Conservation (phyloP, 768 basidiomycete species). For the Tricholoma saponaceum region DNA sequence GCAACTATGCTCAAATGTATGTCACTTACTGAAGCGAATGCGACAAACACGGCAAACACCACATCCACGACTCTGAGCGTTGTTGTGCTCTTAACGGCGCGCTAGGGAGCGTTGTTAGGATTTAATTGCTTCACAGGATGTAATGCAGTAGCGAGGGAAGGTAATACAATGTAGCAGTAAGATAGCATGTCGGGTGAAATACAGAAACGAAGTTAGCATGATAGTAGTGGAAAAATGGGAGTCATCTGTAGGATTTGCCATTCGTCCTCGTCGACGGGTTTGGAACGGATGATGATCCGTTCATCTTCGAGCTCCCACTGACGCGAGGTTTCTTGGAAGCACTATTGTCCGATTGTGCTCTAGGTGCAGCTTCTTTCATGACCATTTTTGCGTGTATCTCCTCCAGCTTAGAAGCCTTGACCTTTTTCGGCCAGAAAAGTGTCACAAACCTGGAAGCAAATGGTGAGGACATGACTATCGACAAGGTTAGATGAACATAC, state of each 20-base stretch:
- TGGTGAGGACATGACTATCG: not conserved
- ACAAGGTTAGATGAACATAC: slow-evolving; percentile 45
- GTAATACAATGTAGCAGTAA: slow-evolving; percentile 19
- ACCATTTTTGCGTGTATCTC: slow-evolving; percentile 97
- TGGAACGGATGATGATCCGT: slow-evolving; percentile 44
- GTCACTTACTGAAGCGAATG: not conserved
- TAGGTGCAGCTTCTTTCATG: slow-evolving; percentile 75
- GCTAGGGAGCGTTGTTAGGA: not conserved
- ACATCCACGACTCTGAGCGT: not conserved
- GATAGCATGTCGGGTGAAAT: slow-evolving; percentile 20
- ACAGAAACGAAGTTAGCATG: slow-evolving; percentile 9
- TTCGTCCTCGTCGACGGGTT: slow-evolving; percentile 47
- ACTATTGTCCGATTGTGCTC: slow-evolving; percentile 46
- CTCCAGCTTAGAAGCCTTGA: slow-evolving; percentile 88
- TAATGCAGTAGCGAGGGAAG: not conserved
- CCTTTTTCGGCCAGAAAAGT: slow-evolving; percentile 96
- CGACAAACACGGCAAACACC: not conserved
- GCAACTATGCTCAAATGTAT: not conserved
- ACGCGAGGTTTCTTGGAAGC: slow-evolving; percentile 58
- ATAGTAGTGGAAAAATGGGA: slow-evolving; percentile 8
- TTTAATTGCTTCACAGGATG: not conserved
- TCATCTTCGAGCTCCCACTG: slow-evolving; percentile 44
- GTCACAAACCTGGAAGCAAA: slow-evolving; percentile 72
- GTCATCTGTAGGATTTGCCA: slow-evolving; percentile 60
- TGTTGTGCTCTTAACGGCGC: not conserved